These are phyloP conservation scores for Ogataea saltuana DNA, from an alignment of 805 yeast species.

Conservation along the genomic window DNA sequence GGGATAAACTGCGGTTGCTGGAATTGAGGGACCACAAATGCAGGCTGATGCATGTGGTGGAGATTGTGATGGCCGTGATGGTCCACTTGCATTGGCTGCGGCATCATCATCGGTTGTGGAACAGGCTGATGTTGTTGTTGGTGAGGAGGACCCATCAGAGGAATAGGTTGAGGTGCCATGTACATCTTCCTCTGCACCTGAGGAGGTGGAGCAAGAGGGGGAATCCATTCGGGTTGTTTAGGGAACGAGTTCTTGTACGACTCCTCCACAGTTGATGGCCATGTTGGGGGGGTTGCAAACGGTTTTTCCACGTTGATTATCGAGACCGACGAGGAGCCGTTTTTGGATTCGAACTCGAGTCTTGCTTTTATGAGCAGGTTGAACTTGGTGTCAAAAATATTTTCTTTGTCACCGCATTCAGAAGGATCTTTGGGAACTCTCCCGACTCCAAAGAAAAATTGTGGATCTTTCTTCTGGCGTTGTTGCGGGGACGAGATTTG, in stretches of 20 bases:
- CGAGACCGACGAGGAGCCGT: constrained; percentile 27
- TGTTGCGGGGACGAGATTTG: constrained; percentile 16
- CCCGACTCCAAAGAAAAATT: constrained; percentile 39
- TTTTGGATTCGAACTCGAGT: constrained; percentile 30
- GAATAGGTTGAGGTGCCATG: constrained; percentile 26
- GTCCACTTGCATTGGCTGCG: constrained; percentile 24
- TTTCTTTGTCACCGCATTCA: constrained; percentile 19
- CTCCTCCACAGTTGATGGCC: constrained; percentile 56
- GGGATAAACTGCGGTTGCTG: constrained; percentile 25
- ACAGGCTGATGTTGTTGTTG: constrained; percentile 20
- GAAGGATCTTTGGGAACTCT: constrained; percentile 33
- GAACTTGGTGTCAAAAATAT: constrained; percentile 46
- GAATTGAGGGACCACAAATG: constrained; percentile 24
- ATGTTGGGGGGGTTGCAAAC: constrained; percentile 74
- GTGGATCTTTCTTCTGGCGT: constrained; percentile 27
- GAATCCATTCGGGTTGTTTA: constrained; percentile 33
- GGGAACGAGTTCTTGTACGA: constrained; percentile 56
- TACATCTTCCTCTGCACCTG: constrained; percentile 23
- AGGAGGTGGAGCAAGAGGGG: constrained; percentile 23
- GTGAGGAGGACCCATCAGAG: constrained; percentile 25
- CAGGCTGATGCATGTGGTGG: constrained; percentile 20
- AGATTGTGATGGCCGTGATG: constrained; percentile 15
- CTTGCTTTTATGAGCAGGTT: constrained; percentile 53
- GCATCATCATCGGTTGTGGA: constrained; percentile 24
- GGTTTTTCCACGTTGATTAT: constrained; percentile 57